These are phyloP conservation scores for Phytophthora citrophthora DNA, from an alignment of 352 stramenopile genomes.

Conservation along the genomic window DNA sequence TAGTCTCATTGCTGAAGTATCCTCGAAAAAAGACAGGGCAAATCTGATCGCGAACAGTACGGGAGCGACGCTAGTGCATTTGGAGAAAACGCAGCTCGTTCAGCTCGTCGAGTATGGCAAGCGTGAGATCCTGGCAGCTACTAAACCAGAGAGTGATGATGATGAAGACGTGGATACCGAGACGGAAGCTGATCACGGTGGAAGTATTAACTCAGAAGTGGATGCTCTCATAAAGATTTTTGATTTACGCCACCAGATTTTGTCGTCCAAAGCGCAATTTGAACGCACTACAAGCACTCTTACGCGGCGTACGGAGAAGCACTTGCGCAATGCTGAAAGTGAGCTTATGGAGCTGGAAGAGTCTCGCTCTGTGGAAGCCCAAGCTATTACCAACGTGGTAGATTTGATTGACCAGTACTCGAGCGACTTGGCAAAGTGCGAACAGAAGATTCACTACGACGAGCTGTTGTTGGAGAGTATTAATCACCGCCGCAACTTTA, in stretches of 20 bases:
- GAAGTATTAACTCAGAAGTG: slow-evolving; percentile 54
- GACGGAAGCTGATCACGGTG: slow-evolving; percentile 21
- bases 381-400: slow-evolving; percentile 54
- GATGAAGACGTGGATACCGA: slow-evolving; percentile 30
- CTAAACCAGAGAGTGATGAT: slow-evolving; percentile 29
- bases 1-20: slow-evolving; percentile 64
- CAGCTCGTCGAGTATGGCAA: slow-evolving; percentile 68
- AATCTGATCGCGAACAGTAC: slow-evolving; percentile 76
- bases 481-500: slow-evolving; percentile 65
- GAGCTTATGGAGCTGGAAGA: slow-evolving; percentile 74
- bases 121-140: slow-evolving; percentile 51
- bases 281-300: slow-evolving; percentile 62
- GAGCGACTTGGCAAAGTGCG: slow-evolving; percentile 54
- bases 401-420: slow-evolving; percentile 65
- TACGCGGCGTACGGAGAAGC: slow-evolving; percentile 60
- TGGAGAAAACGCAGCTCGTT: slow-evolving; percentile 73
- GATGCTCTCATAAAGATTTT: slow-evolving; percentile 76
- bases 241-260: slow-evolving; percentile 75
- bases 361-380: slow-evolving; percentile 44
- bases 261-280: slow-evolving; percentile 73
- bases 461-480: slow-evolving; percentile 72
- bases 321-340: slow-evolving; percentile 53
- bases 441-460: slow-evolving; percentile 61
- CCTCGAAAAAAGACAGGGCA: slow-evolving; percentile 58
- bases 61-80: slow-evolving; percentile 72